Conservation (phyloP, 202 grass and related monocot species). For the Carex arenaria region DNA sequence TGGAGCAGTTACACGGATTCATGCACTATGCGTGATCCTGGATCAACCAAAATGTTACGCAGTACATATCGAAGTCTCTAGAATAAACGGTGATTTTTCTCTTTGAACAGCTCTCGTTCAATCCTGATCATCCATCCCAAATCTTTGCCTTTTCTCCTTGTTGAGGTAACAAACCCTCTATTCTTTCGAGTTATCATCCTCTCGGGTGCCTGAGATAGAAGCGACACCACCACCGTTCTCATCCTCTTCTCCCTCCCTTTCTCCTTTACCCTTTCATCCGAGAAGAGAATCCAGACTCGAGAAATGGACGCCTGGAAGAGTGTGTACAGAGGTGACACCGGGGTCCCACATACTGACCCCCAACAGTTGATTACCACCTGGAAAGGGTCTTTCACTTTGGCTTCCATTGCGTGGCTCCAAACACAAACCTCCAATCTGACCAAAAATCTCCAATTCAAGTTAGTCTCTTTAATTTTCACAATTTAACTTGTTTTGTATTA, state of each 20-base stretch:
- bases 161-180: neutral
- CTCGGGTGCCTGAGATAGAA: neutral
- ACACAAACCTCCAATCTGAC: slow-evolving; percentile 47
- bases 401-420: slow-evolving; percentile 62
- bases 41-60: neutral
- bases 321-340: slow-evolving; percentile 70
- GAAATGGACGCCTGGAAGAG: slow-evolving; percentile 61
- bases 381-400: slow-evolving; percentile 57
- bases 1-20: neutral
- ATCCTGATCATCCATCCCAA: neutral
- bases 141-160: neutral
- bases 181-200: neutral
- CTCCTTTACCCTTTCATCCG: neutral
- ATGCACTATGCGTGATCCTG: neutral
- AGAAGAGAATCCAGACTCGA: slow-evolving; percentile 14
- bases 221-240: neutral
- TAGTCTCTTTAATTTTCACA: neutral
- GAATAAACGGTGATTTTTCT: neutral
- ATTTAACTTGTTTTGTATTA: neutral
- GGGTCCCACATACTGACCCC: slow-evolving; percentile 72
- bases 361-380: slow-evolving; percentile 47
- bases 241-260: neutral
- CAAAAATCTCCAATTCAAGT: slow-evolving; percentile 41
- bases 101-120: neutral
- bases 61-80: neutral